Conservation (phyloP, 208 protist species). For the Wallacemonas sp. region DNA sequence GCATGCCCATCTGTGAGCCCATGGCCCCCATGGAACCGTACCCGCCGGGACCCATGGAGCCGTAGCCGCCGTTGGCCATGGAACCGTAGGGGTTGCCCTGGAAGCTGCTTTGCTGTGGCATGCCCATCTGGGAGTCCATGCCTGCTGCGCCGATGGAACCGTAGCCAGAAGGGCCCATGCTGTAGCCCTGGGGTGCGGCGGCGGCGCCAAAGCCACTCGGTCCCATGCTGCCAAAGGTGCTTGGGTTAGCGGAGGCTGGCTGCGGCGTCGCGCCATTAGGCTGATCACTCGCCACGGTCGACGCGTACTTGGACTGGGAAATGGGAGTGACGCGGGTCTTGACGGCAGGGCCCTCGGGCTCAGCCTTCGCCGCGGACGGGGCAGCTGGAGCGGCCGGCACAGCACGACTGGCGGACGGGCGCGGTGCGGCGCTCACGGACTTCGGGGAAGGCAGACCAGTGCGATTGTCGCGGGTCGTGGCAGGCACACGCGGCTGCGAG, state of each 20-base stretch:
- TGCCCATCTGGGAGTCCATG: constrained; percentile 6
- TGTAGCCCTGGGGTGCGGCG: constrained; percentile 6
- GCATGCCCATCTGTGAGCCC: constrained; percentile 20
- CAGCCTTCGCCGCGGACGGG: background rate
- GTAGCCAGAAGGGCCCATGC: constrained; percentile 6
- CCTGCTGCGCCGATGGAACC: background rate
- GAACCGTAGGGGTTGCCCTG: background rate
- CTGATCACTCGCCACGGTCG: background rate
- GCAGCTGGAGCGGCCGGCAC: background rate
- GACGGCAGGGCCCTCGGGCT: background rate
- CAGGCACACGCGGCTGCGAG: background rate
- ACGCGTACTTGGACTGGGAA: constrained; percentile 5
- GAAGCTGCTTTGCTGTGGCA: background rate
- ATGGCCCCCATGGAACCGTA: constrained; percentile 13
- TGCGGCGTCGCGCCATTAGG: background rate
- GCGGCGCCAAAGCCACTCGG: constrained; percentile 8
- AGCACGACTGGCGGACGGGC: background rate
- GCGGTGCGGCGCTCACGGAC: background rate
- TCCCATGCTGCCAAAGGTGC: constrained; percentile 16
- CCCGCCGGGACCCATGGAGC: background rate
- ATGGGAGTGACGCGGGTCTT: constrained; percentile 1
- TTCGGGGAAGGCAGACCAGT: background rate
- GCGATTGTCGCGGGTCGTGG: constrained; percentile 6
- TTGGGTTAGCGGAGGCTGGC: no score
- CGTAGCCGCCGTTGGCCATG: constrained; percentile 12